Base-by-base conservation (phyloP, 2,329 filamentous ascomycete species). In the Trichoderma endophyticum region DNA sequence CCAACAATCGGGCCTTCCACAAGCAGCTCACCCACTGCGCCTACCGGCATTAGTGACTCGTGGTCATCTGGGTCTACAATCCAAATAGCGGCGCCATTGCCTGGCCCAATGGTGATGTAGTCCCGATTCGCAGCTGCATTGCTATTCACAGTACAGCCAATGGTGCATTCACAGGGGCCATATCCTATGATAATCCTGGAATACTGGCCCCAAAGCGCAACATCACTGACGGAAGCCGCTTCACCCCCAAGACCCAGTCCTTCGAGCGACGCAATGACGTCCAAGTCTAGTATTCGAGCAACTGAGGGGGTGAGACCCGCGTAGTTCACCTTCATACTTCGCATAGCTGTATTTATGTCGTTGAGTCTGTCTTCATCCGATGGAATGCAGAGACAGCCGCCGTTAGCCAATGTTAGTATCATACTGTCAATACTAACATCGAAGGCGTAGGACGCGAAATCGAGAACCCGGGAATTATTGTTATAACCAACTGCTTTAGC, bases 1-100 rank as follows among this genome's bases (percentile, higher is more conserved):
- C 83, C 85, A 11, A 89, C 81, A 2, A 83, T 81, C 1, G 86
- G 86, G 0, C 84, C 83, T 71, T 82, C 82, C 24, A 85, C 71
- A 3, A 81, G 73, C 15, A 83, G 74, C 69, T 83, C 82, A 3
- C 80, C 80, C 1, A 77, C 63, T 7, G 57, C 70, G 1, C 80
- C 80, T n/a, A 74, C 30, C 2, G 75, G 43, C 73, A 69, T 7
- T 34, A 73, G 56, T 72, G 28, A 36, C 14, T 73, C 36, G 66
- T 70, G 63, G 48, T 79, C 73, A 11, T 74, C 70, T 1, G 74
- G 62, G 39, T 78, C 74, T 8, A 77, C 74, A 51, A 81, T 71
- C 77, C 78, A 80, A 6, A 71, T 73, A 26, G 69, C 63, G 4
- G 51, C 61, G 3, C 74, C 75, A 71, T 73, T 73, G 72, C 75